Conservation (phyloP, 805 yeast genomes). For the Candida nonsorbophila region DNA sequence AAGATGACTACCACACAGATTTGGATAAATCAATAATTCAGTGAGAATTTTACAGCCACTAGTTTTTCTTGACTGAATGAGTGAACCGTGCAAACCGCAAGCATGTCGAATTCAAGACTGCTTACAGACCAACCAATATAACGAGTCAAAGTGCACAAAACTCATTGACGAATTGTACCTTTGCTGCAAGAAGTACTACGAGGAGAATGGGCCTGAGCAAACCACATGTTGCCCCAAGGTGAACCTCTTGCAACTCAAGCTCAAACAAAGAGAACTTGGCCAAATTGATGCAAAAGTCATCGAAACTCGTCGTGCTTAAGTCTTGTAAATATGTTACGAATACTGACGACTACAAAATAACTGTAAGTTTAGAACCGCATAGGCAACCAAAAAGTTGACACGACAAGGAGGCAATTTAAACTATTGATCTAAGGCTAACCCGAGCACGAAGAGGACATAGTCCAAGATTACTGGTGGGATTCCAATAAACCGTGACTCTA, state of each 20-base stretch:
- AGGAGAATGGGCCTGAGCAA: slow-evolving; percentile 51
- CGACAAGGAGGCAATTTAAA: slow-evolving; percentile 47
- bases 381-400: slow-evolving; percentile 51
- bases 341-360: slow-evolving; percentile 1
- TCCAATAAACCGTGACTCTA: slow-evolving; percentile 63
- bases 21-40: slow-evolving; percentile 31
- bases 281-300: slow-evolving; percentile 53
- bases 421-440: slow-evolving; percentile 78
- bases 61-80: slow-evolving; percentile 1
- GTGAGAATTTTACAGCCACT: slow-evolving; percentile 3
- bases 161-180: slow-evolving; percentile 65
- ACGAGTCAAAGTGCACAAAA: slow-evolving; percentile 70
- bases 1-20: slow-evolving; percentile 52
- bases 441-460: slow-evolving; percentile 74
- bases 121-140: slow-evolving; percentile 51
- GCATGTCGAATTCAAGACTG: slow-evolving; percentile 88
- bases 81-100: slow-evolving; percentile 62
- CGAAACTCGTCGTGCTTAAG: slow-evolving; percentile 10
- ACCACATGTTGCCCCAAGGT: slow-evolving; percentile 79
- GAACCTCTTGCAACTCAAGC: slow-evolving; percentile 53
- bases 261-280: slow-evolving; percentile 57
- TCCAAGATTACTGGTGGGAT: slow-evolving; percentile 43
- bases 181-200: slow-evolving; percentile 69
- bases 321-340: background rate
- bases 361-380: slow-evolving; percentile 78